Percentiles rank a stretch among this genome's conserved stretches.
These are phyloP conservation scores for Gloeophyllum trabeum DNA, from an alignment of 768 basidiomycete genomes.

Conservation along the genomic window DNA sequence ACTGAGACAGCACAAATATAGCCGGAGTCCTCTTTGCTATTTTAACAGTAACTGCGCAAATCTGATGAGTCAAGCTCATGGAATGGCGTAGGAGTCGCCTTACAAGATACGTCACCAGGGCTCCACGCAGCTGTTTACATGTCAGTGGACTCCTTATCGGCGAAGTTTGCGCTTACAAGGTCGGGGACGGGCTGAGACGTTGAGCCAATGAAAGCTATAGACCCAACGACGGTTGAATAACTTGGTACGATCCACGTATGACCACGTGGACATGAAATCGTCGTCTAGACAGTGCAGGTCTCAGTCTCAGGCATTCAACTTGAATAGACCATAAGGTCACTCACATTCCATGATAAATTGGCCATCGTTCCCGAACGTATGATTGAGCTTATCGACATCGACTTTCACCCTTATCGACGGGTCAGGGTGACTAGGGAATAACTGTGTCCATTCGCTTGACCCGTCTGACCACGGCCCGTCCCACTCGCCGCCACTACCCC, in stretches of 20 bases:
- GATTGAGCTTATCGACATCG: not conserved
- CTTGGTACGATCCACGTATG: not conserved
- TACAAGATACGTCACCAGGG: not conserved
- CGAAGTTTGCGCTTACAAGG: no score
- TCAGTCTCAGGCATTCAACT: not conserved
- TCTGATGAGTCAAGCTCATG: no score
- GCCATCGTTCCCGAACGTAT: not conserved
- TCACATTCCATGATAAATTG: not conserved
- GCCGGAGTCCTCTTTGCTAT: not conserved
- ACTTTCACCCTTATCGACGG: no score
- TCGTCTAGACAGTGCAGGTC: not conserved
- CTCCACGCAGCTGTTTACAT: not conserved
- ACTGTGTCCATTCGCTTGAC: not conserved
- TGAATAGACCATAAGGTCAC: not conserved
- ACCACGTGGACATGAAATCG: not conserved
- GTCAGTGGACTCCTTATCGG: no score
- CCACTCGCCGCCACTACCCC: constrained; percentile 12
- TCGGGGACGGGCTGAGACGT: not conserved
- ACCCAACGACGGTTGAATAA: not conserved
- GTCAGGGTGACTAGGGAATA: no score
- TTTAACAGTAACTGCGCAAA: no score
- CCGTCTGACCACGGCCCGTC: not conserved
- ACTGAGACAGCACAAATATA: not conserved
- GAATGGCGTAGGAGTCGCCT: no score
- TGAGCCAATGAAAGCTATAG: not conserved